These are phyloP conservation scores for Neofusicoccum cordaticola DNA, from an alignment of 2,329 filamentous ascomycete species.

Conservation along the genomic window DNA sequence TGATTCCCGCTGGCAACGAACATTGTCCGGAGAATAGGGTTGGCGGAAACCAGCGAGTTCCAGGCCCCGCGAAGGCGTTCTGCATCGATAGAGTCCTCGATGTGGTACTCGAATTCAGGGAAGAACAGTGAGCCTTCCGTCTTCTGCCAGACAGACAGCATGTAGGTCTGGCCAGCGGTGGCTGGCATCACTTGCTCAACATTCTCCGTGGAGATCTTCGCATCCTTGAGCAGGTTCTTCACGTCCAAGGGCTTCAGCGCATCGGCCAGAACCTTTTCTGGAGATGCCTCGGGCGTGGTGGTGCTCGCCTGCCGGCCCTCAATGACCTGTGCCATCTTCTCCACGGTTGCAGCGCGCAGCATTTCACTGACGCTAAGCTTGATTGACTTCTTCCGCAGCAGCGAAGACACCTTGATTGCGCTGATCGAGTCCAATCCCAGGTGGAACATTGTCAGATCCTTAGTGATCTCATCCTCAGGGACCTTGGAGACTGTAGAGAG, in stretches of 20 bases:
- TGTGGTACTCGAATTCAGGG: constrained; percentile 64
- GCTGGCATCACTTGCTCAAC: constrained; percentile 64
- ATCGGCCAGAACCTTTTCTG: constrained; percentile 14
- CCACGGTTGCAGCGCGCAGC: constrained; percentile 62
- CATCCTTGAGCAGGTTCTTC: constrained; percentile 40
- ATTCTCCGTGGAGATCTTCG: constrained; percentile 43
- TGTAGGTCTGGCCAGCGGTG: constrained; percentile 75
- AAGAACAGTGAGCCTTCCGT: constrained; percentile 68
- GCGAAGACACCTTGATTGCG: constrained; percentile 75
- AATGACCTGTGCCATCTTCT: constrained; percentile 56
- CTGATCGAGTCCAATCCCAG: constrained; percentile 90
- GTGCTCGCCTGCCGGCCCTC: constrained; percentile 19
- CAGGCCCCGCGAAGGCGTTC: constrained; percentile 58
- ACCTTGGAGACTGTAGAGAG: constrained; percentile 60
- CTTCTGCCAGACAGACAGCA: constrained; percentile 74
- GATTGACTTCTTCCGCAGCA: constrained; percentile 64
- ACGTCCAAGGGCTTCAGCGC: constrained; percentile 36
- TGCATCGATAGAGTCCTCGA: constrained; percentile 42
- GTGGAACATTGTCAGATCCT: constrained; percentile 69
- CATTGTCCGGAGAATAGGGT: constrained; percentile 66
- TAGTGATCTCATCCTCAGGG: constrained; percentile 56
- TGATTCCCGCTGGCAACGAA: constrained; percentile 55
- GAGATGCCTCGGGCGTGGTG: neutral
- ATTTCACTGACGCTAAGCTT: constrained; percentile 68
- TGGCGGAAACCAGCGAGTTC: constrained; percentile 53